Percentiles rank a stretch among this genome's conserved stretches.
Evolutionary conservation across 2,329 filamentous ascomycete species (phyloP).

Genomic region (Fonsecaea erecta): DNA sequence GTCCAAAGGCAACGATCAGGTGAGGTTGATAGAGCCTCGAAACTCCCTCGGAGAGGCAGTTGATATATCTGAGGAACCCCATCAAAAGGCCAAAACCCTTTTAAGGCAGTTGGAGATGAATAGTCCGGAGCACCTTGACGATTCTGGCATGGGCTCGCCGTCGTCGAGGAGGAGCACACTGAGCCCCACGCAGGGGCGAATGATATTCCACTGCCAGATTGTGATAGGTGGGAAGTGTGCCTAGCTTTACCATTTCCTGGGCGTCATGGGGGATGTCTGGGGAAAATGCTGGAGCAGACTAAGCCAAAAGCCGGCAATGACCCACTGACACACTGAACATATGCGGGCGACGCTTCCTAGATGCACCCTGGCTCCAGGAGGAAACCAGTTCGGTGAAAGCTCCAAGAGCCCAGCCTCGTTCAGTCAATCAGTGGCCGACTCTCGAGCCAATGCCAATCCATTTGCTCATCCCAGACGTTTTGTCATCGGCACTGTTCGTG

Average conservation of each 20-base stretch:
- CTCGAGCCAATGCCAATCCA: background rate
- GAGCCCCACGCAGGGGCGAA: conserved; percentile 19
- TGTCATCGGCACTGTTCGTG: background rate
- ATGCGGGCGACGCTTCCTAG: background rate
- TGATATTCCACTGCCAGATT: background rate
- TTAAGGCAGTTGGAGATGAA: conserved; percentile 11
- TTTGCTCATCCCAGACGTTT: conserved; percentile 10
- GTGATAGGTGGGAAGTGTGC: conserved; percentile 14
- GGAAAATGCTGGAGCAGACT: conserved; percentile 26
- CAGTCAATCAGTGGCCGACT: background rate
- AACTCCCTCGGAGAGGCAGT: background rate
- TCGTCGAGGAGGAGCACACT: background rate
- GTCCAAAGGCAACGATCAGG: conserved; percentile 17
- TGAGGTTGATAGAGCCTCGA: conserved; percentile 10
- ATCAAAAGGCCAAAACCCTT: background rate
- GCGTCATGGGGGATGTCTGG: conserved; percentile 19
- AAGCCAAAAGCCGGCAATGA: conserved; percentile 30
- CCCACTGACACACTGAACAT: conserved; percentile 13
- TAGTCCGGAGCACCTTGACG: conserved; percentile 2
- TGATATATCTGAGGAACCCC: conserved; percentile 21
- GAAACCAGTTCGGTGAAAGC: conserved; percentile 3
- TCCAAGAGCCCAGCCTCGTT: conserved; percentile 13
- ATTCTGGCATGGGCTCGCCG: conserved; percentile 5
- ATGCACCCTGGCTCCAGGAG: background rate
- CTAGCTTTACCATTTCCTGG: conserved; percentile 4